Evolutionary conservation across 805 yeast species (phyloP).

Genomic region (Tetrapisispora iriomotensis): DNA sequence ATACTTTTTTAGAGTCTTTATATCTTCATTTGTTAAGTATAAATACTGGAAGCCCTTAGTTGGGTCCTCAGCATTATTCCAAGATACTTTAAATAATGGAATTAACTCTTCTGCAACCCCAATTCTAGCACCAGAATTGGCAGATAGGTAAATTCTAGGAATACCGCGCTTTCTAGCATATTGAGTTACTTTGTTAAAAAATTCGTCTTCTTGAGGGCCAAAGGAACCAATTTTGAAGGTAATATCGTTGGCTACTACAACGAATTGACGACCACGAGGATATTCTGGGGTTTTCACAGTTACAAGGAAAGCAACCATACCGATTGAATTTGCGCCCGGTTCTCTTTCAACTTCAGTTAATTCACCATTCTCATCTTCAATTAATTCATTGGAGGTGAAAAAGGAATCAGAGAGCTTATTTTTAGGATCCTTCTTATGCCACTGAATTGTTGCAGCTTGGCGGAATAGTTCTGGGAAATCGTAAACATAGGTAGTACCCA

Average conservation of each 20-base stretch:
- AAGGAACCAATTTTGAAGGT: constrained; percentile 98
- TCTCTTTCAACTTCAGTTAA: constrained; percentile 87
- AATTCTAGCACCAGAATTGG: constrained; percentile 98
- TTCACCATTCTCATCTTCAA: constrained; percentile 65
- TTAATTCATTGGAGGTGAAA: constrained; percentile 72
- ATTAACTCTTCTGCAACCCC: constrained; percentile 96
- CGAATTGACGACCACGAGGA: constrained; percentile 90
- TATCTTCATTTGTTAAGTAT: constrained; percentile 65
- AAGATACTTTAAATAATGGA: constrained; percentile 80
- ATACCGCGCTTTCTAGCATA: constrained; percentile 83
- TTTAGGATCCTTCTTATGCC: constrained; percentile 59
- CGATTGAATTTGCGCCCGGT: constrained; percentile 90
- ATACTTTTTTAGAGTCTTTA: constrained; percentile 43
- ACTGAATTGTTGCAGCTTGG: constrained; percentile 75
- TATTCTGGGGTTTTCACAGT: constrained; percentile 92
- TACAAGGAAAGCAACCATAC: constrained; percentile 95
- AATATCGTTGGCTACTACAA: constrained; percentile 92
- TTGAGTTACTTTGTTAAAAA: constrained; percentile 87
- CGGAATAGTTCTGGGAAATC: constrained; percentile 98
- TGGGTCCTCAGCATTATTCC: constrained; percentile 73
- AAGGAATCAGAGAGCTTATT: constrained; percentile 52
- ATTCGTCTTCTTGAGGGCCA: constrained; percentile 92
- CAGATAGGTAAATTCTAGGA: constrained; percentile 92
- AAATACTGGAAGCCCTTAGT: constrained; percentile 84
- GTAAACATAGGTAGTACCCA: constrained; percentile 97